Evolutionary conservation across 2,329 filamentous ascomycete species (phyloP), one percentile per base, ranked within the genome.

Genomic region (Fusarium sp.): DNA sequence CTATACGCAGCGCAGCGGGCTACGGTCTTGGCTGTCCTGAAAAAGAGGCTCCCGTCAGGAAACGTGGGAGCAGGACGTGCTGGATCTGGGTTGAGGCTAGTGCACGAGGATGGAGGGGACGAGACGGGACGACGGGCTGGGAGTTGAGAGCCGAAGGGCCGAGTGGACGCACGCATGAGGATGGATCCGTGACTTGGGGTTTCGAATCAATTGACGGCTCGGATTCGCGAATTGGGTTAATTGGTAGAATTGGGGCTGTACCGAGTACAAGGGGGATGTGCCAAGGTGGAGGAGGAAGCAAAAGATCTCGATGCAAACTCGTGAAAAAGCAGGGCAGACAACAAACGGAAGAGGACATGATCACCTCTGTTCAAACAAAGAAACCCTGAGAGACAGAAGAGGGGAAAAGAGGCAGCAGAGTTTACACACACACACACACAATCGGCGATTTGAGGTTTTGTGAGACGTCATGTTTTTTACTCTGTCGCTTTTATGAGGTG

Each of bases 331-430:
- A 35, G 27, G 63, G 58, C 50, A 70, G 36, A 52, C 10, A 56
- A 33, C 3, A 56, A n/a, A 29, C 62, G 22, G 50, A 59, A 70
- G 25, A 52, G 67, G 67, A 9, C 52, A 63, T 47, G 56, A 71
- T 68, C 47, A 52, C 10, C 47, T 45, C 16, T 50, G 14, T 27
- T 27, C 25, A 29, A 11, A 29, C 16, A 29, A 29, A 29, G 16
- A 47, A 25, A 45, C 42, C 42, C 6, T 7, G 42, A 45, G 13
- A 42, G 38, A 36, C 35, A 45, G n/a, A 22, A 18, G 45, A 18
- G 45, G 45, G 22, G 22, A 11, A 27, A 27, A 47, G 14, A 18
- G 14, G 38, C n/a, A 40, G 45, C 22, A 47, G 22, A 47, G 22
- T 16, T 18, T n/a, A 40, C 10, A 40, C 38, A 40, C 18, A 40